These are phyloP conservation scores for Penicillium arizonense DNA, from an alignment of 495 filamentous ascomycete genomes.

Conservation along the genomic window DNA sequence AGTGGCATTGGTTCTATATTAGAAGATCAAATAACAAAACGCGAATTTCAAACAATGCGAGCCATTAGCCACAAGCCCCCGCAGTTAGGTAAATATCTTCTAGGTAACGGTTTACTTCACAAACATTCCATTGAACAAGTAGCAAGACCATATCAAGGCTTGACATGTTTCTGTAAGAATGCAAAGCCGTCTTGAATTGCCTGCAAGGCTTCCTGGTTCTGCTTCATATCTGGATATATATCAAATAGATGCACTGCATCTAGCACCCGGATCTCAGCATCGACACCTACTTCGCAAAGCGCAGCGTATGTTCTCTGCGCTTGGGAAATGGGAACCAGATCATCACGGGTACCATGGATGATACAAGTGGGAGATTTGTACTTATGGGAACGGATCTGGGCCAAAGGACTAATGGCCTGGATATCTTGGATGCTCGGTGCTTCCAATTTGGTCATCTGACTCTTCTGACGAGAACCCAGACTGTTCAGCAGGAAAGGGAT, in stretches of 20 bases:
- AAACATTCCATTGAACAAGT: no score
- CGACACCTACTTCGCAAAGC: constrained; percentile 23
- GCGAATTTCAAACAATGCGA: no score
- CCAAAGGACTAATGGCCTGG: constrained; percentile 28
- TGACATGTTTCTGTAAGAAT: not conserved
- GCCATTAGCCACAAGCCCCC: no score
- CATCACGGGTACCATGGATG: constrained; percentile 44
- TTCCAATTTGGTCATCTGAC: not conserved
- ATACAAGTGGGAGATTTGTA: constrained; percentile 46
- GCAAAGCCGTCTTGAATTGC: not conserved
- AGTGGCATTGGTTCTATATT: no score
- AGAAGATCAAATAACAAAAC: no score
- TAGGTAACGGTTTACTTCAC: no score
- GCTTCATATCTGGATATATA: not conserved
- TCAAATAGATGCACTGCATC: constrained; percentile 36
- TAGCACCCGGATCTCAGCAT: constrained; percentile 25
- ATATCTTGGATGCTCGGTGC: constrained; percentile 23
- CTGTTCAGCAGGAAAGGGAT: constrained; percentile 36
- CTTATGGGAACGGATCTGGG: constrained; percentile 30
- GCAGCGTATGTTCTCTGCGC: constrained; percentile 23
- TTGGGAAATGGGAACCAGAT: constrained; percentile 44
- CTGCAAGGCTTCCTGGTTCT: not conserved
- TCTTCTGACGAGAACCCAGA: not conserved
- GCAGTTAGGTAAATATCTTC: no score
- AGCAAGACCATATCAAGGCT: not conserved